A percentile compares a stretch with the other conserved stretches of the same genome.
Evolutionary conservation across 176 grass and related monocot genomes (phyloP).

Genomic region (Hsuehochloa calcarea): DNA sequence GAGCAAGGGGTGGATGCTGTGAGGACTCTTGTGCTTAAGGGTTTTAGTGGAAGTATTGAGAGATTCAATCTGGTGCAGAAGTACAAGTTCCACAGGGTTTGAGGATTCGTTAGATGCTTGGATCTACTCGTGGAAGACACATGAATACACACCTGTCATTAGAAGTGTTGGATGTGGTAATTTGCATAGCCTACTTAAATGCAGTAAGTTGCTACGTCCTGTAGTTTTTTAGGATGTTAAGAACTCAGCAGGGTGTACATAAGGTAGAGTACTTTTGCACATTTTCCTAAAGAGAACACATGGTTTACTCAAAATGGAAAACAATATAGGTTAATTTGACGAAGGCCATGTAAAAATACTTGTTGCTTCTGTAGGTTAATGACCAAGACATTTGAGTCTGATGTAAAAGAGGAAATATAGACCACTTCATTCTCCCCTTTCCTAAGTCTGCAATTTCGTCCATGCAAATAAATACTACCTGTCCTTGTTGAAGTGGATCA

Average conservation of each 20-base stretch:
- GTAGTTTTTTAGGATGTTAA: constrained; percentile 27
- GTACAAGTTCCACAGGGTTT: constrained; percentile 98
- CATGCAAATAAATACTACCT: constrained; percentile 39
- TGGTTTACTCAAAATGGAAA: constrained; percentile 25
- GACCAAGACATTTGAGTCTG: constrained; percentile 22
- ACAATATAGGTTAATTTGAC: constrained; percentile 15
- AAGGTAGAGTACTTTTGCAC: constrained; percentile 18
- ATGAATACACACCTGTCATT: background rate
- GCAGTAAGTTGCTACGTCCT: constrained; percentile 23
- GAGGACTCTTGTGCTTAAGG: constrained; percentile 76
- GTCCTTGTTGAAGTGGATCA: constrained; percentile 42
- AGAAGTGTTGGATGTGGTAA: background rate
- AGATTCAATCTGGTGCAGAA: constrained; percentile 95
- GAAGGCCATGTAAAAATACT: constrained; percentile 29
- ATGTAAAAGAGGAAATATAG: constrained; percentile 42
- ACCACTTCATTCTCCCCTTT: constrained; percentile 3
- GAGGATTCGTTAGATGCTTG: constrained; percentile 27
- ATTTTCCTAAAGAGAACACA: constrained; percentile 27
- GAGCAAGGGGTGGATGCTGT: constrained; percentile 91
- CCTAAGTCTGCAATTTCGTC: constrained; percentile 15
- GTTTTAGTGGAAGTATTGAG: constrained; percentile 78
- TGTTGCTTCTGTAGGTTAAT: constrained; percentile 25
- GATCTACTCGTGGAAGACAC: constrained; percentile 30
- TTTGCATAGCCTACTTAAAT: constrained; percentile 4
- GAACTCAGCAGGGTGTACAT: constrained; percentile 38